These are phyloP conservation scores for Wolfiporia cocos DNA, from an alignment of 1,284 basidiomycete genomes.

Conservation along the genomic window DNA sequence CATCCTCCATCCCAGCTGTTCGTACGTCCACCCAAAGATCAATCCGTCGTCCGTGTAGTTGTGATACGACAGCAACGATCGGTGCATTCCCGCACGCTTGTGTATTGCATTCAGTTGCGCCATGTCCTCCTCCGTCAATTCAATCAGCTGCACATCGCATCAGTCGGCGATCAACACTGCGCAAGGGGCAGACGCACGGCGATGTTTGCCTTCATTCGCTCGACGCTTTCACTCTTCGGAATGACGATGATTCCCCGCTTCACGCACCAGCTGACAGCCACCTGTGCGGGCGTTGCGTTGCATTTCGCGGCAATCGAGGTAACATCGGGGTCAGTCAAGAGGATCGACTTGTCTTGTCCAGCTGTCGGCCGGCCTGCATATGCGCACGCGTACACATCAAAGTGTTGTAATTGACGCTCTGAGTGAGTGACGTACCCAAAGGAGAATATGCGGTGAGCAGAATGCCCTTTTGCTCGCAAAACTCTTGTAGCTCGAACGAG, in stretches of 20 bases:
- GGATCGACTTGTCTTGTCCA: constrained; percentile 16
- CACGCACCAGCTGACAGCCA: constrained; percentile 48
- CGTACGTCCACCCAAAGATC: constrained; percentile 45
- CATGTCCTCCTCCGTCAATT: constrained; percentile 35
- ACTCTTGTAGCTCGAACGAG: constrained; percentile 47
- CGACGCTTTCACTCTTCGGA: constrained; percentile 44
- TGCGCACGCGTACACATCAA: neutral
- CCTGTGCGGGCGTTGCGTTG: constrained; percentile 40
- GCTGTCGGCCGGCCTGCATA: constrained; percentile 14
- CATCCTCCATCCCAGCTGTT: constrained; percentile 44
- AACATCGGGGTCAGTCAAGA: constrained; percentile 27
- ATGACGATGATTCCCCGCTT: constrained; percentile 36
- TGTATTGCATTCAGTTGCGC: constrained; percentile 33
- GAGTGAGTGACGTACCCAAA: constrained; percentile 39
- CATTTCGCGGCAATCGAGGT: constrained; percentile 40
- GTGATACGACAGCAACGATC: constrained; percentile 31
- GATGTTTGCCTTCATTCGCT: constrained; percentile 43
- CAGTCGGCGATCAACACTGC: neutral
- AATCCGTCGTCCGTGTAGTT: constrained; percentile 24
- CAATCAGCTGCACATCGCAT: constrained; percentile 26
- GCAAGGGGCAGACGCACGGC: constrained; percentile 20
- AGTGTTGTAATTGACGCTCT: constrained; percentile 42
- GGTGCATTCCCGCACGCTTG: constrained; percentile 39
- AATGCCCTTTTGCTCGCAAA: constrained; percentile 55
- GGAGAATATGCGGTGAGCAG: constrained; percentile 65